Percentiles rank a stretch among this genome's conserved stretches.
Evolutionary conservation across 1,139 yeast species (phyloP).

Genomic region (Pichia kudriavzevii): DNA sequence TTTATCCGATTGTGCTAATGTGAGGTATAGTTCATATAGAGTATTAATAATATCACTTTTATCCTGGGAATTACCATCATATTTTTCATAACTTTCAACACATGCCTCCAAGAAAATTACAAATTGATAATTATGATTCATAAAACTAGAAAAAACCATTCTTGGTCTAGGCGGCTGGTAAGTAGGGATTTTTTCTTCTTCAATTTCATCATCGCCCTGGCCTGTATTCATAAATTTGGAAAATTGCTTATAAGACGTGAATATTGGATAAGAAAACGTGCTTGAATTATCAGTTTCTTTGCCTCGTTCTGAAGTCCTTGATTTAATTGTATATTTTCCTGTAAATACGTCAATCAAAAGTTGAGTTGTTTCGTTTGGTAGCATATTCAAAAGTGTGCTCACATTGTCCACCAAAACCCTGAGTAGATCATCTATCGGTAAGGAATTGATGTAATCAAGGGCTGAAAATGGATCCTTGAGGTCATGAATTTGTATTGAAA

Average conservation of each 20-base stretch:
- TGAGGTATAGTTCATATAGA: constrained; percentile 71
- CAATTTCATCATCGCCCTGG: not conserved
- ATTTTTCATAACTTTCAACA: constrained; percentile 66
- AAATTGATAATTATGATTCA: constrained; percentile 78
- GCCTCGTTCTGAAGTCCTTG: constrained; percentile 7
- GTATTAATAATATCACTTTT: constrained; percentile 69
- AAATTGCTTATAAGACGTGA: constrained; percentile 69
- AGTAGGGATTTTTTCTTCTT: constrained; percentile 40
- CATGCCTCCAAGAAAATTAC: constrained; percentile 94
- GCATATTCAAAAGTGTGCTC: constrained; percentile 51
- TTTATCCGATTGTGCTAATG: constrained; percentile 39
- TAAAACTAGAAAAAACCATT: constrained; percentile 77
- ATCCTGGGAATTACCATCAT: constrained; percentile 66
- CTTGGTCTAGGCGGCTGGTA: constrained; percentile 91
- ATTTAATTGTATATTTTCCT: constrained; percentile 58
- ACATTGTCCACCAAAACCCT: constrained; percentile 53
- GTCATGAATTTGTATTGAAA: constrained; percentile 67
- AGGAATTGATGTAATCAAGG: constrained; percentile 57
- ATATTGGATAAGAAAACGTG: constrained; percentile 30
- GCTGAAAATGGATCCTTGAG: constrained; percentile 57
- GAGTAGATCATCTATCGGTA: constrained; percentile 73
- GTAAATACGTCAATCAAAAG: constrained; percentile 81
- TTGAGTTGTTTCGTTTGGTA: constrained; percentile 79
- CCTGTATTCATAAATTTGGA: constrained; percentile 42
- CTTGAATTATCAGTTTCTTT: constrained; percentile 5